These are phyloP conservation scores for Rubus idaeus DNA, from an alignment of 306 rosid genomes.

Conservation along the genomic window DNA sequence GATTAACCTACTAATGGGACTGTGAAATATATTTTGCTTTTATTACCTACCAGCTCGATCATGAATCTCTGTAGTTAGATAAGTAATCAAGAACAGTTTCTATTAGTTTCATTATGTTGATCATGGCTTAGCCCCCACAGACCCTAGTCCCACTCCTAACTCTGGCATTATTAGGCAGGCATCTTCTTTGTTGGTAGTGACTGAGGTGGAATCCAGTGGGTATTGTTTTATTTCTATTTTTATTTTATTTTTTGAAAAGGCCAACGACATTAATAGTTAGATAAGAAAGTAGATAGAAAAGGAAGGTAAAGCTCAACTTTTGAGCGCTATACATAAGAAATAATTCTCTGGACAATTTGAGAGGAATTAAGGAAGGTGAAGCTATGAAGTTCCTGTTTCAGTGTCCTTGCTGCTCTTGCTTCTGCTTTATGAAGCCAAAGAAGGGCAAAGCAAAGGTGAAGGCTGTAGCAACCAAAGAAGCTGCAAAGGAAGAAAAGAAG, in stretches of 20 bases:
- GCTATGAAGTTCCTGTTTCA: conserved; percentile 64
- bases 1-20: background rate
- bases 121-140: conserved; percentile 28
- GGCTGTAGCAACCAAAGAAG: conserved; percentile 19
- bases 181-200: conserved; percentile 49
- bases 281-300: conserved; percentile 24
- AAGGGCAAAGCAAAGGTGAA: conserved; percentile 45
- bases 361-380: conserved; percentile 16
- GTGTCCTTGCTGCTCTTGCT: conserved; percentile 65
- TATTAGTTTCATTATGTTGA: conserved; percentile 12
- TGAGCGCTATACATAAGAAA: background rate
- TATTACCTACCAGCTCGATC: conserved; percentile 49
- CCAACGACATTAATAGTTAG: conserved; percentile 8
- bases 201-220: conserved; percentile 56
- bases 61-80: conserved; percentile 14
- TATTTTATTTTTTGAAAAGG: background rate
- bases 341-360: background rate
- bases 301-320: conserved; percentile 2
- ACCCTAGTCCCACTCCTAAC: conserved; percentile 17
- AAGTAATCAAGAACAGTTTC: conserved; percentile 25
- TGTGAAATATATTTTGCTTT: background rate
- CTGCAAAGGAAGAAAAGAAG: conserved; percentile 23
- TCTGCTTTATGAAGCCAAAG: conserved; percentile 79
- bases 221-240: background rate
- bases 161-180: conserved; percentile 39